Evolutionary conservation across 805 yeast species (phyloP).

Genomic region (Yamadazyma ubonensis): DNA sequence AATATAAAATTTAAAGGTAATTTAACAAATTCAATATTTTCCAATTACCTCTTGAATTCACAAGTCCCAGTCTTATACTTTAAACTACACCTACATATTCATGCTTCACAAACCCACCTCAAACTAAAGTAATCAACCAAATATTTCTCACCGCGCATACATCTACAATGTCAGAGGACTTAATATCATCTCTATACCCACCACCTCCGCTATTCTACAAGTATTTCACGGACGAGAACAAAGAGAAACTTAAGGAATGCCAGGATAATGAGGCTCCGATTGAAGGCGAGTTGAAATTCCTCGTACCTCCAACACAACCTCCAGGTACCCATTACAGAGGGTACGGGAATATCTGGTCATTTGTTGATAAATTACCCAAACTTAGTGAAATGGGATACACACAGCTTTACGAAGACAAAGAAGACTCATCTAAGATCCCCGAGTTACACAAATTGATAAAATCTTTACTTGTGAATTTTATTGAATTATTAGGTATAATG

Average conservation of each 20-base stretch:
- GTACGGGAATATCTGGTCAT: conserved; percentile 89
- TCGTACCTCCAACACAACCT: conserved; percentile 67
- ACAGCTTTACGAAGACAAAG: conserved; percentile 56
- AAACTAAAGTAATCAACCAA: not conserved
- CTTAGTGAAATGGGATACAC: conserved; percentile 73
- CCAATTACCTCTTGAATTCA: too few species aligned
- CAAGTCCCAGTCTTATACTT: too few species aligned
- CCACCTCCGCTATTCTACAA: conserved; percentile 88
- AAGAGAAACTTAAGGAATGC: conserved; percentile 39
- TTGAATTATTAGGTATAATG: conserved; percentile 79
- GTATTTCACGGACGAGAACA: conserved; percentile 69
- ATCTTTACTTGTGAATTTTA: conserved; percentile 73
- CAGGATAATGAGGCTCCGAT: conserved; percentile 14
- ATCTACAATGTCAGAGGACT: conserved; percentile 19
- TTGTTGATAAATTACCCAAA: conserved; percentile 72
- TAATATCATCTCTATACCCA: conserved; percentile 76
- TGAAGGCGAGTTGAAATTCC: conserved; percentile 52
- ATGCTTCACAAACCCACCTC: not conserved
- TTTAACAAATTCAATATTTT: too few species aligned
- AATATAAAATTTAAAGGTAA: too few species aligned
- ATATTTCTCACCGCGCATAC: not conserved
- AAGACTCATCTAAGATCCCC: conserved; percentile 47
- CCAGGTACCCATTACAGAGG: conserved; percentile 68
- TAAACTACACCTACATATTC: not conserved
- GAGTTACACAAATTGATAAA: conserved; percentile 80